A percentile compares a stretch with the other conserved stretches of the same genome.
Conservation (phyloP, 176 grass and related monocot species). For the Aegilops speltoides region DNA sequence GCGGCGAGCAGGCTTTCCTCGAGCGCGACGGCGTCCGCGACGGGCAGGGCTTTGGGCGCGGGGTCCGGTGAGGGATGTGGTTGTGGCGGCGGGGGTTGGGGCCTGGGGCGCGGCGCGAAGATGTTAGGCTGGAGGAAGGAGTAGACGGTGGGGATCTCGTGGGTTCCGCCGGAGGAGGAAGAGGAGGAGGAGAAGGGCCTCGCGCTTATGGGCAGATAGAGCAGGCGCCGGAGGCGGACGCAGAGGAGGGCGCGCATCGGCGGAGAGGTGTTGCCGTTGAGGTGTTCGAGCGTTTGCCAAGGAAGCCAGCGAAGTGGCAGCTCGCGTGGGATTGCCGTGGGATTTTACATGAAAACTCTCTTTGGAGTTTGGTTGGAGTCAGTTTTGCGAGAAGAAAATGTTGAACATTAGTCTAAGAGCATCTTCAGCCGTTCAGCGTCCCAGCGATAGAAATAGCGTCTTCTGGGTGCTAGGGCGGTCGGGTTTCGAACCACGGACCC, state of each 20-base stretch:
- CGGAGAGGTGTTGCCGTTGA: slow-evolving; percentile 8
- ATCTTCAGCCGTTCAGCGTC: no score
- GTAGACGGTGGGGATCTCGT: slow-evolving; percentile 74
- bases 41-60: neutral
- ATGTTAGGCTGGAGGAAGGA: slow-evolving; percentile 92
- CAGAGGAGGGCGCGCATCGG: slow-evolving; percentile 44
- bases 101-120: slow-evolving; percentile 57
- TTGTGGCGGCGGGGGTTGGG: slow-evolving; percentile 31
- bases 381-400: no score
- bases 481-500: no score
- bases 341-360: no score
- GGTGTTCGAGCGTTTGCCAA: slow-evolving; percentile 41
- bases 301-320: neutral
- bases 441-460: no score
- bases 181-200: neutral
- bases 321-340: no score
- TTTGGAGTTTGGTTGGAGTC: no score
- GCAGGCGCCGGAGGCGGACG: slow-evolving; percentile 29
- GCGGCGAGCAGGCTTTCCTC: slow-evolving; percentile 59
- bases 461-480: no score
- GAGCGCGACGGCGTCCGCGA: slow-evolving; percentile 32
- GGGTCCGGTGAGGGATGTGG: slow-evolving; percentile 6
- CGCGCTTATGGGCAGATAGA: neutral
- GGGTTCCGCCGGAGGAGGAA: slow-evolving; percentile 4
- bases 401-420: no score